Percentiles rank a stretch among this genome's conserved stretches.
Evolutionary conservation across 202 grass and related monocot species (phyloP).

Genomic region (Dendrocalamus latiflorus): DNA sequence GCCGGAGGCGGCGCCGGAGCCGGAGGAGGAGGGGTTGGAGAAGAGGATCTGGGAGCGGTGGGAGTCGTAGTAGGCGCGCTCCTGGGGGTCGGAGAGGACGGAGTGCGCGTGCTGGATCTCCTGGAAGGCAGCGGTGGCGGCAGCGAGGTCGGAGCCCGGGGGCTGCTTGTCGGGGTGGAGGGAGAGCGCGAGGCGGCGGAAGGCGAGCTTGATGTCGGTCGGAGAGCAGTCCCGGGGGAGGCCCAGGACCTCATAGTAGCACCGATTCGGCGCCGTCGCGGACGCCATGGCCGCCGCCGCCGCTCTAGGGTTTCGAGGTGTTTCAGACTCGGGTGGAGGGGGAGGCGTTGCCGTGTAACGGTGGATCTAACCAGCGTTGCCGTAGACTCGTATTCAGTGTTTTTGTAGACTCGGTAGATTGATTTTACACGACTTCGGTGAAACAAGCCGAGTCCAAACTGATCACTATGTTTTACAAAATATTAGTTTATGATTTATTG

Average conservation of each 20-base stretch:
- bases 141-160: constrained; percentile 27
- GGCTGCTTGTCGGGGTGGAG: constrained; percentile 92
- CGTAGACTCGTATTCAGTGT: too few relatives aligned
- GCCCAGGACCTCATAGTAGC: constrained; percentile 87
- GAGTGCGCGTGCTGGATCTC: constrained; percentile 86
- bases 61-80: constrained; percentile 89
- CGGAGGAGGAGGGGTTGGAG: constrained; percentile 38
- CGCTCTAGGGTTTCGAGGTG: constrained; percentile 37
- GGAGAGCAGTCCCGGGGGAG: constrained; percentile 57
- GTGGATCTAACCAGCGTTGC: too few relatives aligned
- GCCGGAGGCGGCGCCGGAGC: constrained; percentile 31
- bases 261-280: constrained; percentile 51
- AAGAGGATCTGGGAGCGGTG: constrained; percentile 97
- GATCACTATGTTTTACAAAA: too few relatives aligned
- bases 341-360: too few relatives aligned
- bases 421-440: too few relatives aligned
- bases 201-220: constrained; percentile 70
- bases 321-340: neutral
- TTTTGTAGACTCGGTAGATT: too few relatives aligned
- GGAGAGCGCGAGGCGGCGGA: constrained; percentile 76
- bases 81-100: constrained; percentile 84
- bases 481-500: too few relatives aligned
- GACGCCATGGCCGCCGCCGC: constrained; percentile 31
- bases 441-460: too few relatives aligned
- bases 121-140: constrained; percentile 94